phyloP scores from a whole-genome alignment of 1,284 basidiomycete genomes.

The Lentinula novae-zelandiae region DNA sequence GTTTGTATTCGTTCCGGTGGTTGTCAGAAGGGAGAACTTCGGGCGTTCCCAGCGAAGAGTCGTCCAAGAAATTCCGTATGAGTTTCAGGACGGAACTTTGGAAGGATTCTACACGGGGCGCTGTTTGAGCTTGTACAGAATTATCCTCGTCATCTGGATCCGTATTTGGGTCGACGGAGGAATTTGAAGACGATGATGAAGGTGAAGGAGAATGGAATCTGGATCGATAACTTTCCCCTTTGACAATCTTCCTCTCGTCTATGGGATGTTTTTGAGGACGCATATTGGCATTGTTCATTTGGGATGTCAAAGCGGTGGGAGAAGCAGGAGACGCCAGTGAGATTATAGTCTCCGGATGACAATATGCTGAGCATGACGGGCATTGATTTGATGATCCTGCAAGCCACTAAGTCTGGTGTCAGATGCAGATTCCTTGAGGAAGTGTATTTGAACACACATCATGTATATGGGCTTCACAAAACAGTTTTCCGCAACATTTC shows the following conservation, averaged over 20 bases:
- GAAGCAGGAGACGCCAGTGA: conserved; percentile 25
- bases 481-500: conserved; percentile 32
- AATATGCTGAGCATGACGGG: conserved; percentile 29
- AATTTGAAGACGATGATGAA: neutral
- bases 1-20: neutral
- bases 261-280: neutral
- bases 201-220: neutral
- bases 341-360: conserved; percentile 24
- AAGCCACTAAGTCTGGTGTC: conserved; percentile 26
- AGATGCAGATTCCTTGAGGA: neutral
- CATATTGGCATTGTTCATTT: neutral
- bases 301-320: neutral
- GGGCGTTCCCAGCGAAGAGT: neutral
- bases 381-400: conserved; percentile 30
- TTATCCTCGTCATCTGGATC: conserved; percentile 3
- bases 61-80: neutral
- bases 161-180: neutral
- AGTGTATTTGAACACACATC: conserved; percentile 24
- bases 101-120: neutral
- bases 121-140: neutral
- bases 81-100: neutral
- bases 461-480: conserved; percentile 32
- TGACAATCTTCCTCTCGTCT: no score
- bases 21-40: neutral
- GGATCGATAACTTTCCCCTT: neutral